Evolutionary conservation across 768 basidiomycete species (phyloP), one percentile per base, ranked within the genome.

Genomic region (Cystobasidium tubakii): DNA sequence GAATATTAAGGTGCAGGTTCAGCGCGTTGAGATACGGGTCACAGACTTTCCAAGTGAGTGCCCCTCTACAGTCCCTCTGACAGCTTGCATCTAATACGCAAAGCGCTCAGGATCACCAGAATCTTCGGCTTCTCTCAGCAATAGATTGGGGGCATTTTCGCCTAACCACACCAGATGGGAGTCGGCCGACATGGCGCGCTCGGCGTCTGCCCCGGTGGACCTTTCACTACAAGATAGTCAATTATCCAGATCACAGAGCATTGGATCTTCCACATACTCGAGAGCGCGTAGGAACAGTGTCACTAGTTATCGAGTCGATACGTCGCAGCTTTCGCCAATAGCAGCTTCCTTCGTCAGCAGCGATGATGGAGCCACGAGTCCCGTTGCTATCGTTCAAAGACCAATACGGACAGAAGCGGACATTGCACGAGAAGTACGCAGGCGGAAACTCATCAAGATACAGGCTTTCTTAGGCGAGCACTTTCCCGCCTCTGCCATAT

Each of bases 391-490:
- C 12, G 39, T 42, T 3, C 31, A 43, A 4, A 27, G 63, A 42
- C 6, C 57, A 42, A 6, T 21, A 10, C 29, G 25, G 34, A 65
- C 23, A 31, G 33, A 34, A 42, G 63, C 31, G 46, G 50, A 44
- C 15, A 36, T 10, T 27, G 66, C 44, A 1, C 39, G 46, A 23
- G 66, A 69, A 36, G 66, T 44, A 33, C 42, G 66, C 17, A 13
- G 66, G 31, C 42, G 66, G n/a, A 69, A 69, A 44, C 31, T 69
- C 9, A 54, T 50, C 39, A 69, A 69, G 66, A 43, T 69, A 19
- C 66, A 69, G 9, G 66, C 66, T 15, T 69, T 69, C 66, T 29
- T 69, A n/a, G 66, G 66, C 21, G 66, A 69, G 29, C 66, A 44
- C 7, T 50, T 69, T 23, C 66, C 66, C 27, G 46, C 46, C 17